Evolutionary conservation across 192 early-diverging fungal genomes (phyloP).

Genomic region (Coemansia sp.): DNA sequence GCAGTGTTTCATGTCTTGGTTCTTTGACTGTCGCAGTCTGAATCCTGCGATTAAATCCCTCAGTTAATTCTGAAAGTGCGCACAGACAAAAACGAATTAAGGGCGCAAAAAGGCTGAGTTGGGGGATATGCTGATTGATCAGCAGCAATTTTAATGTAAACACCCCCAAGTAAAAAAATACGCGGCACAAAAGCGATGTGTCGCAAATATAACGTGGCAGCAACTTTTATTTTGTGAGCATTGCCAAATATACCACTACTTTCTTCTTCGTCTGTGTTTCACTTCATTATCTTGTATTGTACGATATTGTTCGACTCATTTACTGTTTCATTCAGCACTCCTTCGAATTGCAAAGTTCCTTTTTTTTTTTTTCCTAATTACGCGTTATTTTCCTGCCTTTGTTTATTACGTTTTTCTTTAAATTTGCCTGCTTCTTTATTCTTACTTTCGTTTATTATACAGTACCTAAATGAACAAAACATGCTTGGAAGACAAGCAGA

Average conservation of each 20-base stretch:
- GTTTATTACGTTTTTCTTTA: no score
- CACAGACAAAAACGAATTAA: background rate
- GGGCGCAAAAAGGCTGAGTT: background rate
- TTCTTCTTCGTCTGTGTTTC: background rate
- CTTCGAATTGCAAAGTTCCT: background rate
- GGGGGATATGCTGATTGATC: background rate
- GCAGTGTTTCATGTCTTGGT: no score
- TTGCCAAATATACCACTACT: background rate
- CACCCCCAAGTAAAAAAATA: background rate
- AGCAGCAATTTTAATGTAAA: background rate
- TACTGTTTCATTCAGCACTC: background rate
- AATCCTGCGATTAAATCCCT: background rate
- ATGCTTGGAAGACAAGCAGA: constrained; percentile 28
- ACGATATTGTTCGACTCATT: background rate
- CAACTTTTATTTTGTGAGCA: no score
- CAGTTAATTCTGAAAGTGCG: background rate
- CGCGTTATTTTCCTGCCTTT: background rate
- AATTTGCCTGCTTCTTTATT: no score
- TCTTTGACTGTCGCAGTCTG: no score
- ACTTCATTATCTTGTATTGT: background rate
- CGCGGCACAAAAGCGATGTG: background rate
- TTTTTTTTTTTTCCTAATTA: constrained; percentile 2
- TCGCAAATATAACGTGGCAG: no score
- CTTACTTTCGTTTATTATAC: background rate
- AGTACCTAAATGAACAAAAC: constrained; percentile 2